Base-by-base conservation (phyloP, 2,329 filamentous ascomycete genomes). In the Rutstroemia sp. region DNA sequence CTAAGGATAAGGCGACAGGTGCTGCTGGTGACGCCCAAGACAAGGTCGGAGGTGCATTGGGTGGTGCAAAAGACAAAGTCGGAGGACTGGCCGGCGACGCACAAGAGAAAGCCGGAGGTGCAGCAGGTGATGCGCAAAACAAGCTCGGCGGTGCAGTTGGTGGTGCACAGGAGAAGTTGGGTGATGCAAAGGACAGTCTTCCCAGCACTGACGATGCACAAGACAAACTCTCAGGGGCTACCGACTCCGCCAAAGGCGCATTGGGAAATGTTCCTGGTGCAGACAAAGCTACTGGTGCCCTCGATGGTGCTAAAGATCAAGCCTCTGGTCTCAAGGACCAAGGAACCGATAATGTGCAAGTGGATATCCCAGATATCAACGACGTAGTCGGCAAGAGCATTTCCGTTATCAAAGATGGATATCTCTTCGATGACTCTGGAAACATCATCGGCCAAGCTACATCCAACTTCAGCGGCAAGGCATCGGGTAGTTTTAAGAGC, bases 351-450 rank as follows among this genome's bases (percentile, higher is more conserved):
- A 47, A 30, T 27, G 14, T 47, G 16, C 44, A 47, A 16, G 6
- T 47, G 16, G 21, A 17, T 27, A 12, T 47, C 5, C 53, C 53
- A 37, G 34, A 51, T 4, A 16, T 56, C 7, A 44, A 51, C n/a
- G 47, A 56, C 10, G 10, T 86, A 4, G 84, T 85, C 16, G 86
- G 86, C 52, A 86, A 88, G 71, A 78, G 82, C 41, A 51, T 56
- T 2, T 56, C 53, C 23, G 83, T 89, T 61, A 86, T 88, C 73
- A 88, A 88, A 73, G 79, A 80, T 3, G 86, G 86, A 42, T 81
- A 83, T 48, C 73, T 81, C 0, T 80, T 84, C 23, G 81, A 83
- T 63, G 70, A 69, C 3, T 69, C 72, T 44, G 81, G 81, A 0
- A 69, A 73, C 49, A 74, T 86, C 45, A 78, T 88, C 51, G 86